phyloP scores from a whole-genome alignment of 2,329 filamentous ascomycete genomes.

The Claviceps monticola region DNA sequence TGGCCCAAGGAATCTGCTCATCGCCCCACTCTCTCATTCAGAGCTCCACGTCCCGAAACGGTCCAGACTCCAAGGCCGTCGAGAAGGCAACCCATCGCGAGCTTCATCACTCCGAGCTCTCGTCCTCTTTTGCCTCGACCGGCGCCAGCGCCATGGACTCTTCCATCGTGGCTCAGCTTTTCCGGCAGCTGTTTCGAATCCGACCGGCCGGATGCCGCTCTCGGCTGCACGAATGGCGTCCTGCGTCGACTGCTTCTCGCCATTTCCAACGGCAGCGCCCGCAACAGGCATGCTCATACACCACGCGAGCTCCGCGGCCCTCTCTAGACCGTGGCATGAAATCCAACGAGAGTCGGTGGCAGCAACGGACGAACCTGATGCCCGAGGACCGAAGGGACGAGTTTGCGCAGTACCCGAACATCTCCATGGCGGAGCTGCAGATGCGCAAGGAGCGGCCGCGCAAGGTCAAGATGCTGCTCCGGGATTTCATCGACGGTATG shows the following conservation, averaged over 20 bases:
- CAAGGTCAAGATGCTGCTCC: constrained; percentile 89
- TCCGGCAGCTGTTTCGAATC: constrained; percentile 74
- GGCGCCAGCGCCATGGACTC: constrained; percentile 55
- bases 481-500: constrained; percentile 90
- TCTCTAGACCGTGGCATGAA: constrained; percentile 24
- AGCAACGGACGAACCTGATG: constrained; percentile 65
- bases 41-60: neutral
- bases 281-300: constrained; percentile 13
- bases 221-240: constrained; percentile 4
- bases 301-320: constrained; percentile 14
- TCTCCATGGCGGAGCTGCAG: constrained; percentile 70
- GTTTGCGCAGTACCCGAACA: constrained; percentile 67
- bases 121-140: neutral
- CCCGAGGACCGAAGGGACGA: constrained; percentile 67
- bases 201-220: constrained; percentile 21
- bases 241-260: constrained; percentile 1
- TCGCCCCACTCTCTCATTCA: neutral
- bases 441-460: constrained; percentile 60
- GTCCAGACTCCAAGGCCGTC: neutral
- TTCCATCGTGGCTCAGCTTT: constrained; percentile 60
- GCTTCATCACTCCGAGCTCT: neutral
- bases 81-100: neutral
- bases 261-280: neutral
- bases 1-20: neutral
- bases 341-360: constrained; percentile 62